A percentile compares a stretch with the other conserved stretches of the same genome.
Evolutionary conservation across 108 stramenopile genomes (phyloP).

Genomic region (Cyclotella atomus): DNA sequence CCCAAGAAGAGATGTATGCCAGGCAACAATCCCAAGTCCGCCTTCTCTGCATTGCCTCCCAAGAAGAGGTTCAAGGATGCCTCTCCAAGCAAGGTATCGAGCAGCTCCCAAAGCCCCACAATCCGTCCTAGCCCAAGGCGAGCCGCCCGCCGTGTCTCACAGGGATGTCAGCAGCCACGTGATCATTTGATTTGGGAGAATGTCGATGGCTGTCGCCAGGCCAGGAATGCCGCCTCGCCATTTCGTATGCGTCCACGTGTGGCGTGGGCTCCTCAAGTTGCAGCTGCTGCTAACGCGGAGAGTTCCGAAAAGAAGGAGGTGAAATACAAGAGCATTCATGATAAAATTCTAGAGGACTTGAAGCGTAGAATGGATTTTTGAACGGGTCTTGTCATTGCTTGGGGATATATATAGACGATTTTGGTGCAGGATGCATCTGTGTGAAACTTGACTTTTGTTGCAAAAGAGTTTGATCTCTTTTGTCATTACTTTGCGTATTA

Average conservation of each 20-base stretch:
- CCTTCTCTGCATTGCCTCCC: not conserved
- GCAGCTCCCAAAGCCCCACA: too few species aligned
- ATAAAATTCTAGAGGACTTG: not conserved
- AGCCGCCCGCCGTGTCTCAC: not conserved
- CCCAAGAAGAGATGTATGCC: not conserved
- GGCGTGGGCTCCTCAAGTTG: not conserved
- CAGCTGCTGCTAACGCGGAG: not conserved
- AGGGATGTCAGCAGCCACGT: not conserved
- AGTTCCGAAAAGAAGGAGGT: not conserved
- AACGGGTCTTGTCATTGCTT: too few species aligned
- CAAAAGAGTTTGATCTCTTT: not conserved
- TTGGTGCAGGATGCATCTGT: not conserved
- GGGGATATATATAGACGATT: too few species aligned
- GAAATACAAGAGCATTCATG: not conserved
- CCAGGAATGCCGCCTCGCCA: not conserved
- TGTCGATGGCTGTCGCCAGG: not conserved
- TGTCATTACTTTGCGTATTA: not conserved
- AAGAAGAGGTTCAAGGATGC: not conserved
- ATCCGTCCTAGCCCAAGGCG: too few species aligned
- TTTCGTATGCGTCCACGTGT: not conserved
- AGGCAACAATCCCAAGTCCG: too few species aligned
- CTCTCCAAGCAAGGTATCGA: not conserved
- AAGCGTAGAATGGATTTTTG: conserved; percentile 5
- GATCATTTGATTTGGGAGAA: conserved; percentile 11
- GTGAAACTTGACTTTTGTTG: not conserved